phyloP scores from a whole-genome alignment of 345 rosid species.

The Carallia brachiata region DNA sequence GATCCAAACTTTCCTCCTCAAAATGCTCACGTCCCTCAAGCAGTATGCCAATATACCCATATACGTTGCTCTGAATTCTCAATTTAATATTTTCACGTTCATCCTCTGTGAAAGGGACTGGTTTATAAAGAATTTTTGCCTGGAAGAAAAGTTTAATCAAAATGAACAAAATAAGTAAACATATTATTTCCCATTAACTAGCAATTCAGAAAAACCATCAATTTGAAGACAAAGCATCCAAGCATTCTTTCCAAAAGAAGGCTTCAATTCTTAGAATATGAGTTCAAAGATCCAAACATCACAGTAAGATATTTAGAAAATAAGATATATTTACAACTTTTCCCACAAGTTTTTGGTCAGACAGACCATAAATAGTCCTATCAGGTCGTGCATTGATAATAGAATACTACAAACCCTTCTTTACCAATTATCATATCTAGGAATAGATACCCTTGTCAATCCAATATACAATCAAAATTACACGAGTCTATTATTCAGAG shows the following conservation, averaged over 20 bases:
- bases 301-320: not conserved
- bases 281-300: not conserved
- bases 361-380: not conserved
- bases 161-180: not conserved
- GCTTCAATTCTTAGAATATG: not conserved
- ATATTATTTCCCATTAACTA: not conserved
- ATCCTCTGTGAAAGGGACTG: constrained; percentile 72
- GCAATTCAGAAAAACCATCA: not conserved
- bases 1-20: constrained; percentile 76
- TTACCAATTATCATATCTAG: not conserved
- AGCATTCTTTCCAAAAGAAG: not conserved
- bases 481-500: not conserved
- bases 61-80: constrained; percentile 83
- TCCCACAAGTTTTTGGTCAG: not conserved
- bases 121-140: constrained; percentile 96
- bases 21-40: constrained; percentile 97
- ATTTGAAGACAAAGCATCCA: not conserved
- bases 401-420: not conserved
- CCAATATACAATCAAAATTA: not conserved
- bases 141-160: constrained; percentile 27
- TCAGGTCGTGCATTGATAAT: not conserved
- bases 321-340: not conserved
- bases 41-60: constrained; percentile 87
- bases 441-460: not conserved
- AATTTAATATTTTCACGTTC: constrained; percentile 81